Percentiles rank a stretch among this genome's conserved stretches.
Conservation (phyloP, 23 red algal species). For the Gracilaria vermiculophylla region DNA sequence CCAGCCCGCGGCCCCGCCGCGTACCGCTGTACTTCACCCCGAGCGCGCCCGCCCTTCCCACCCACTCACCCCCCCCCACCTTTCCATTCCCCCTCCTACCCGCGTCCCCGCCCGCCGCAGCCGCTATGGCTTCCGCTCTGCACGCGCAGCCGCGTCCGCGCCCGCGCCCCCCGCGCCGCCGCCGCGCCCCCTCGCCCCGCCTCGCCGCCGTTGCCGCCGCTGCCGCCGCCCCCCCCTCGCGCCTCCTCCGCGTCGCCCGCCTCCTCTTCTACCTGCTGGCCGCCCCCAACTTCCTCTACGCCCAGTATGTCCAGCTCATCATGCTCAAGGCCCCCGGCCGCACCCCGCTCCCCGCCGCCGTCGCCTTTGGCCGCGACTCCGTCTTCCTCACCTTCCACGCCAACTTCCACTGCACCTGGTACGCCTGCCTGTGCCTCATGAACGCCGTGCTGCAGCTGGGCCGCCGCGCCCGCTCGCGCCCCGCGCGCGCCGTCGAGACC, state of each 20-base stretch:
- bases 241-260: slow-evolving; percentile 33
- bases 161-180: neutral
- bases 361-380: slow-evolving; percentile 41
- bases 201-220: neutral
- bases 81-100: no score
- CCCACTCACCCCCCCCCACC: no score
- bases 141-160: neutral
- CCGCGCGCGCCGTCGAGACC: slow-evolving; percentile 21
- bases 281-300: slow-evolving; percentile 60
- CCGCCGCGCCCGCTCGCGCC: neutral
- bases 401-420: slow-evolving; percentile 62
- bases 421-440: slow-evolving; percentile 59
- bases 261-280: slow-evolving; percentile 50
- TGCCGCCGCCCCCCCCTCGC: neutral
- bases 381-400: slow-evolving; percentile 67
- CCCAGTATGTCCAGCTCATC: slow-evolving; percentile 57
- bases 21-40: no score
- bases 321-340: slow-evolving; percentile 50
- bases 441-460: slow-evolving; percentile 40
- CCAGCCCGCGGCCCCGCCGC: no score
- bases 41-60: neutral
- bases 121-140: neutral
- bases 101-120: neutral
- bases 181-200: slow-evolving; percentile 5
- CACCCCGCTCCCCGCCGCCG: slow-evolving; percentile 47